phyloP scores from a whole-genome alignment of 805 yeast species.

The Candida golubevii region DNA sequence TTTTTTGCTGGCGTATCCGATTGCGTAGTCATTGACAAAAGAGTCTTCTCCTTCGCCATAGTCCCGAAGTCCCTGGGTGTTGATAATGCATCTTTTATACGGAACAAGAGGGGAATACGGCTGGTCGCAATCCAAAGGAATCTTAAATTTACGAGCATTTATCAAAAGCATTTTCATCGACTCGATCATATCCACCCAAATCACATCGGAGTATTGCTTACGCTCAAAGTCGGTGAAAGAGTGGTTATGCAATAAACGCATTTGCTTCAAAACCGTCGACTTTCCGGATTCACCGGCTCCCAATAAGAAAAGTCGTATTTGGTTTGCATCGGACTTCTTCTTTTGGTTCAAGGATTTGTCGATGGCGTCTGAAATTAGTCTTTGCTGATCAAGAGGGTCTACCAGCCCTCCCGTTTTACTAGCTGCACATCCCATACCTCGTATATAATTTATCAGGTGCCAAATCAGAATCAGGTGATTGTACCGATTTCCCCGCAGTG shows the following conservation, averaged over 20 bases:
- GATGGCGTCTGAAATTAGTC: slow-evolving; percentile 55
- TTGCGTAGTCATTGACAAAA: slow-evolving; percentile 13
- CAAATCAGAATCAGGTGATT: too few relatives aligned
- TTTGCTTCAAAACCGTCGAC: slow-evolving; percentile 86
- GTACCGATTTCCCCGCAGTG: too few relatives aligned
- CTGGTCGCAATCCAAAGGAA: slow-evolving; percentile 61
- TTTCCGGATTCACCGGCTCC: slow-evolving; percentile 97
- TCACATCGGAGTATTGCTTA: slow-evolving; percentile 73
- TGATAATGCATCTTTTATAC: slow-evolving; percentile 48
- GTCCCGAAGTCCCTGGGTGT: slow-evolving; percentile 35
- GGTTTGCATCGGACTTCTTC: slow-evolving; percentile 51
- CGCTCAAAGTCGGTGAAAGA: slow-evolving; percentile 82
- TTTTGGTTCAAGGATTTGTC: slow-evolving; percentile 55
- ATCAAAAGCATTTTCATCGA: slow-evolving; percentile 71
- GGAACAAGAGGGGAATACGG: slow-evolving; percentile 42
- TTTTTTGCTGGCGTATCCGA: slow-evolving; percentile 10
- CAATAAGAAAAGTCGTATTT: slow-evolving; percentile 67
- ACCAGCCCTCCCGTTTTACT: slow-evolving; percentile 44
- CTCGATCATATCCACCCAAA: slow-evolving; percentile 89
- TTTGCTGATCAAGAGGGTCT: slow-evolving; percentile 49
- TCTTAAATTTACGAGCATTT: slow-evolving; percentile 67
- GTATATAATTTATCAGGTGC: not conserved
- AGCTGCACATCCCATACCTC: slow-evolving; percentile 66
- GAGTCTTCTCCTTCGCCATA: slow-evolving; percentile 11
- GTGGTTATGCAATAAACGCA: slow-evolving; percentile 78